phyloP scores from a whole-genome alignment of 306 rosid species.

The Geum urbanum region DNA sequence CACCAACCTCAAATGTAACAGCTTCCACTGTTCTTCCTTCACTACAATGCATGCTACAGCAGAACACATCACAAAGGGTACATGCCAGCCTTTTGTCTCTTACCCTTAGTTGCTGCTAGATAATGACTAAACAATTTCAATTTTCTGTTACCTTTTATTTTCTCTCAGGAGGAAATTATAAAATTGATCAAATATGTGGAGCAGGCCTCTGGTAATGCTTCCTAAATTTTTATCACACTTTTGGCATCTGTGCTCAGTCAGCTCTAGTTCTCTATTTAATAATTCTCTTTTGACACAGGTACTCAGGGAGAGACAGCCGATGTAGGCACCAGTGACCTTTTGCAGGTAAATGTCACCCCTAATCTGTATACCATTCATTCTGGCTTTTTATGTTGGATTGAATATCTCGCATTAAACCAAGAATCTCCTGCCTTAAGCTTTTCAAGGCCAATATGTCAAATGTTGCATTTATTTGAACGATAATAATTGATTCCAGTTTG shows the following conservation, averaged over 20 bases:
- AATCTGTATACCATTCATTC: not conserved
- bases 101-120: slow-evolving; percentile 2
- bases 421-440: not conserved
- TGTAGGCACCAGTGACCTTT: slow-evolving; percentile 45
- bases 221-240: slow-evolving; percentile 12
- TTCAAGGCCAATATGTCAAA: not conserved
- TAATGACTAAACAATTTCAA: slow-evolving; percentile 13
- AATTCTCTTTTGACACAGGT: slow-evolving; percentile 44
- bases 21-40: slow-evolving; percentile 55
- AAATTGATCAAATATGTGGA: slow-evolving; percentile 80
- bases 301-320: slow-evolving; percentile 58
- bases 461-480: not conserved
- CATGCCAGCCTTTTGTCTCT: slow-evolving; percentile 14
- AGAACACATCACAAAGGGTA: slow-evolving; percentile 79
- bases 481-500: not conserved
- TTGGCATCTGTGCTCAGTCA: slow-evolving; percentile 5
- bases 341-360: slow-evolving; percentile 52
- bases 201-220: slow-evolving; percentile 67
- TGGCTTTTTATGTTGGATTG: not conserved
- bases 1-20: slow-evolving; percentile 41
- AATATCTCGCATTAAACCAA: not conserved
- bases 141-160: slow-evolving; percentile 14
- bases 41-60: slow-evolving; percentile 75
- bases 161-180: slow-evolving; percentile 73
- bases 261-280: slow-evolving; percentile 29